phyloP scores from a whole-genome alignment of 108 stramenopile species.

The Thalassiosira profunda region DNA sequence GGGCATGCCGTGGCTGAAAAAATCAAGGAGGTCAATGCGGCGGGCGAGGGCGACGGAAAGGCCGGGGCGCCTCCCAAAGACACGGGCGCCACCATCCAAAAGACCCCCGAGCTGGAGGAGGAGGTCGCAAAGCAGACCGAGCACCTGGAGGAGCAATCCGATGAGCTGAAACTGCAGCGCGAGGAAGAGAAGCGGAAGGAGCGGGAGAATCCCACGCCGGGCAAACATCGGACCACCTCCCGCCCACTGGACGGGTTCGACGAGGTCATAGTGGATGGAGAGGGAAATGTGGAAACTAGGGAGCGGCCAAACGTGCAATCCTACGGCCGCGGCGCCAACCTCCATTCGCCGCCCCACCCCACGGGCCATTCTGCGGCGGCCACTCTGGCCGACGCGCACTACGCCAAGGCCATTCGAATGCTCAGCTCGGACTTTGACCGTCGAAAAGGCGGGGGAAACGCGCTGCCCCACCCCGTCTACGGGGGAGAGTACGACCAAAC shows the following conservation, averaged over 20 bases:
- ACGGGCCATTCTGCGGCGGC: not conserved
- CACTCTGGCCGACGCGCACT: constrained; percentile 32
- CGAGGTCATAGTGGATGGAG: not conserved
- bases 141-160: too few relatives aligned
- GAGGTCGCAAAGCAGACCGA: too few relatives aligned
- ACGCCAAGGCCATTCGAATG: constrained; percentile 43
- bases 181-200: not conserved
- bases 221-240: not conserved
- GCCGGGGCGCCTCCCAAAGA: too few relatives aligned
- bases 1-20: too few relatives aligned
- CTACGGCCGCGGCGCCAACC: too few relatives aligned
- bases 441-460: constrained; percentile 29
- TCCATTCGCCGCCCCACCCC: not conserved
- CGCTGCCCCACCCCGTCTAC: not conserved
- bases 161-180: too few relatives aligned
- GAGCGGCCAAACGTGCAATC: not conserved
- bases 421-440: constrained; percentile 31
- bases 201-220: constrained; percentile 6
- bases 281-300: not conserved
- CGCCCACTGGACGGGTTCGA: constrained; percentile 27
- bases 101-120: too few relatives aligned
- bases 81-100: too few relatives aligned
- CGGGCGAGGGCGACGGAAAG: not conserved
- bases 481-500: constrained; percentile 15
- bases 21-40: too few relatives aligned